Evolutionary conservation across 1,139 yeast genomes (phyloP).

Genomic region (Eremothecium coryli): DNA sequence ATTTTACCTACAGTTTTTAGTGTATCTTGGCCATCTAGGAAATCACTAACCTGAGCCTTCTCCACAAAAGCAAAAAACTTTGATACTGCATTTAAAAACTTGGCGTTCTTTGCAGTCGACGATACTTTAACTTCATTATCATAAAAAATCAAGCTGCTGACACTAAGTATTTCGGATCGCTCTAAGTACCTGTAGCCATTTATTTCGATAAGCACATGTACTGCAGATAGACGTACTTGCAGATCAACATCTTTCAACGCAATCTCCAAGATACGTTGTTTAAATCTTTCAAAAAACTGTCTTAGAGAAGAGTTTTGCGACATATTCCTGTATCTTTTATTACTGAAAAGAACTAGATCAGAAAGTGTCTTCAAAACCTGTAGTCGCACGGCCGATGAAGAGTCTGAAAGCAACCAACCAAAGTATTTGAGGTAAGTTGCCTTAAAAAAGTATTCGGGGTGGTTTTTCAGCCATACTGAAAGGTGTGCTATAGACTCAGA

Average conservation of each 20-base stretch:
- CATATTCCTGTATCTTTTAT: conserved; percentile 32
- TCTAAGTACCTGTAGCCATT: conserved; percentile 55
- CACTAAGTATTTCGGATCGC: conserved; percentile 39
- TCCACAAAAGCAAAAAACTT: conserved; percentile 37
- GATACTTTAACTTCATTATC: conserved; percentile 30
- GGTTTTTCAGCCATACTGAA: conserved; percentile 58
- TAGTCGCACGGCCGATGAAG: conserved; percentile 47
- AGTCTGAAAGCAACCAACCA: conserved; percentile 80
- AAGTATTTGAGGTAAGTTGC: conserved; percentile 63
- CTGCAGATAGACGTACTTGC: conserved; percentile 44
- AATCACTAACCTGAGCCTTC: conserved; percentile 31
- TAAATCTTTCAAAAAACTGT: conserved; percentile 65
- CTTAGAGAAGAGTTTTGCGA: conserved; percentile 42
- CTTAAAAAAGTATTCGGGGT: conserved; percentile 64
- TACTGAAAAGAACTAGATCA: conserved; percentile 36
- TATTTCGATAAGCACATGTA: conserved; percentile 48
- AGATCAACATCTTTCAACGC: conserved; percentile 44
- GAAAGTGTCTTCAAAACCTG: conserved; percentile 54
- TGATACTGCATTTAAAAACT: conserved; percentile 35
- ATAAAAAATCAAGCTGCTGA: conserved; percentile 40
- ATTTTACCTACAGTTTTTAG: conserved; percentile 28
- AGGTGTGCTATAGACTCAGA: conserved; percentile 55
- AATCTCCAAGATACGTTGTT: conserved; percentile 56
- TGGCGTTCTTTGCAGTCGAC: conserved; percentile 28
- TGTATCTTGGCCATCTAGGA: conserved; percentile 32